Evolutionary conservation across 345 rosid genomes (phyloP).

Genomic region (Lepidium aucheri): DNA sequence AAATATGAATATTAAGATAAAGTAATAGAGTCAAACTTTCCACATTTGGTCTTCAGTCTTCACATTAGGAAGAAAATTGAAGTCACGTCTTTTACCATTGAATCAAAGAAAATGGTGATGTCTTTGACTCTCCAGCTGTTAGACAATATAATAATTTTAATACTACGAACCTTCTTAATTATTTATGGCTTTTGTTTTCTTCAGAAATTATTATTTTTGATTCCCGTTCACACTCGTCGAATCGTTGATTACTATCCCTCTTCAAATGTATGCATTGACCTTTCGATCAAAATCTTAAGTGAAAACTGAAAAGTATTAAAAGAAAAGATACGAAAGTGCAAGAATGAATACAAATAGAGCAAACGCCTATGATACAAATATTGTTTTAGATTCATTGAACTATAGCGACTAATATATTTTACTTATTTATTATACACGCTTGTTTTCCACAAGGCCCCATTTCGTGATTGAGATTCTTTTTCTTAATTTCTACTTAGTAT

Average conservation of each 20-base stretch:
- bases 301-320: neutral
- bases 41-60: slow-evolving; percentile 5
- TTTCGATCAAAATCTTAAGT: neutral
- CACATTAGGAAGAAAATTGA: neutral
- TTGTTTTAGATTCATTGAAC: slow-evolving; percentile 11
- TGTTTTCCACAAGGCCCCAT: neutral
- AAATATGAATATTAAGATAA: neutral
- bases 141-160: neutral
- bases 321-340: neutral
- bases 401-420: neutral
- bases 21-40: neutral
- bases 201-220: neutral
- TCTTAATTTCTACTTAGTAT: neutral
- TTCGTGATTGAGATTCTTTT: neutral
- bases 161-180: neutral
- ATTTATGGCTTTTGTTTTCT: neutral
- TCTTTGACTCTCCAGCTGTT: slow-evolving; percentile 5
- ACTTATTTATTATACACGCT: neutral
- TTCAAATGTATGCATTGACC: too few relatives aligned
- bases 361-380: neutral
- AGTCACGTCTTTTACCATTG: neutral
- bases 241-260: too few relatives aligned
- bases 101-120: neutral
- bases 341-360: neutral
- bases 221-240: too few relatives aligned